These are phyloP conservation scores for Candida dubliniensis DNA, from an alignment of 1,139 yeast genomes.

Conservation along the genomic window DNA sequence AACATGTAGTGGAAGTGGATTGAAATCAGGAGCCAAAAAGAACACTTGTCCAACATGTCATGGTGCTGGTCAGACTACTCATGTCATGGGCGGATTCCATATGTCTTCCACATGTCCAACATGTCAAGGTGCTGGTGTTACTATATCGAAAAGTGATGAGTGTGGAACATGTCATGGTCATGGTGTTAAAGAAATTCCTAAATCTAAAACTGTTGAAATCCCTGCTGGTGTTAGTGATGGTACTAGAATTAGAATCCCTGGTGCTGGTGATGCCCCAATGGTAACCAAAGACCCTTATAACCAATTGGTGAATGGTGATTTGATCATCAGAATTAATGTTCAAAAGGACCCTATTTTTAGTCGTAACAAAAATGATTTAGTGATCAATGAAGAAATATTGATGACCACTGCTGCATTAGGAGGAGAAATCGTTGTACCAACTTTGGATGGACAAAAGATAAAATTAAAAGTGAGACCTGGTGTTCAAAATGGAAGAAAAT, in stretches of 20 bases:
- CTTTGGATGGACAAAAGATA: conserved; percentile 72
- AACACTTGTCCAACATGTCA: conserved; percentile 85
- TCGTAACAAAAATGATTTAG: conserved; percentile 63
- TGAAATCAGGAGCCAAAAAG: conserved; percentile 74
- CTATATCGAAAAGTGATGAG: conserved; percentile 63
- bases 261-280: conserved; percentile 88
- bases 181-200: conserved; percentile 72
- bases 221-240: conserved; percentile 93
- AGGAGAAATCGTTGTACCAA: conserved; percentile 85
- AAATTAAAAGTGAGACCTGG: conserved; percentile 85
- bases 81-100: conserved; percentile 90
- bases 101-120: conserved; percentile 91
- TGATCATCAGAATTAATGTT: conserved; percentile 78
- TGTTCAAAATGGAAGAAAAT: conserved; percentile 72
- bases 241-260: conserved; percentile 76
- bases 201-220: conserved; percentile 73
- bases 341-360: conserved; percentile 69
- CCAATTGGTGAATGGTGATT: conserved; percentile 75
- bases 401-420: conserved; percentile 98
- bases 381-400: conserved; percentile 66
- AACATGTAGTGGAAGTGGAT: conserved; percentile 82
- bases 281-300: conserved; percentile 66
- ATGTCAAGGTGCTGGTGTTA: conserved; percentile 89
- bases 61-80: conserved; percentile 91
- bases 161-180: conserved; percentile 86